A percentile compares a stretch with the other conserved stretches of the same genome.
Conservation (phyloP, 1,284 basidiomycete genomes). For the Naganishia sp. region DNA sequence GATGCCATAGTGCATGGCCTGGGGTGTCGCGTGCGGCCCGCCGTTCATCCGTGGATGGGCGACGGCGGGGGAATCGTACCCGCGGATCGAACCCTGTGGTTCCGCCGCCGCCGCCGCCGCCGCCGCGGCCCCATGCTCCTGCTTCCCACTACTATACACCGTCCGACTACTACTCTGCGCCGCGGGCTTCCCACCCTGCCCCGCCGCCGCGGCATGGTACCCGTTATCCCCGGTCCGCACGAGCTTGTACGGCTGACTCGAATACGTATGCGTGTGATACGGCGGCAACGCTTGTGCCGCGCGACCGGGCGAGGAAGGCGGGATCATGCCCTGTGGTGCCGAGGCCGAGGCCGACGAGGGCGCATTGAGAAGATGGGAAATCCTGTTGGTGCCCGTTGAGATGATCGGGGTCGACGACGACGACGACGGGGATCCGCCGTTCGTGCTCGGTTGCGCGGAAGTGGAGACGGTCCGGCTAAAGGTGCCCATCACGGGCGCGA, state of each 20-base stretch:
- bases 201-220: background rate
- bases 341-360: background rate
- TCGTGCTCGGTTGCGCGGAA: background rate
- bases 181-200: too few species aligned
- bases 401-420: slow-evolving; percentile 2
- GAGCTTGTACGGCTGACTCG: slow-evolving; percentile 22
- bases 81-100: slow-evolving; percentile 11
- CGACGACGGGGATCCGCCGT: slow-evolving; percentile 1
- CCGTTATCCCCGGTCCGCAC: slow-evolving; percentile 12
- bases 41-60: slow-evolving; percentile 6
- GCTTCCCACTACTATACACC: slow-evolving; percentile 20
- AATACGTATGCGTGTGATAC: slow-evolving; percentile 23
- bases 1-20: slow-evolving; percentile 13
- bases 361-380: slow-evolving; percentile 19
- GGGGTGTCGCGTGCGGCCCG: background rate
- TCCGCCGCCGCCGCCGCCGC: background rate
- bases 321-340: background rate
- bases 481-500: slow-evolving; percentile 9
- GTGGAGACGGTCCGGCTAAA: background rate
- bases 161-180: slow-evolving; percentile 10
- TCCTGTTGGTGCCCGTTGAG: slow-evolving; percentile 16
- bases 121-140: background rate
- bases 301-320: slow-evolving; percentile 14
- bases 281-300: slow-evolving; percentile 9
- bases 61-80: slow-evolving; percentile 18